phyloP scores from a whole-genome alignment of 1,284 basidiomycete species.

The Crucibulum cyathiforme region DNA sequence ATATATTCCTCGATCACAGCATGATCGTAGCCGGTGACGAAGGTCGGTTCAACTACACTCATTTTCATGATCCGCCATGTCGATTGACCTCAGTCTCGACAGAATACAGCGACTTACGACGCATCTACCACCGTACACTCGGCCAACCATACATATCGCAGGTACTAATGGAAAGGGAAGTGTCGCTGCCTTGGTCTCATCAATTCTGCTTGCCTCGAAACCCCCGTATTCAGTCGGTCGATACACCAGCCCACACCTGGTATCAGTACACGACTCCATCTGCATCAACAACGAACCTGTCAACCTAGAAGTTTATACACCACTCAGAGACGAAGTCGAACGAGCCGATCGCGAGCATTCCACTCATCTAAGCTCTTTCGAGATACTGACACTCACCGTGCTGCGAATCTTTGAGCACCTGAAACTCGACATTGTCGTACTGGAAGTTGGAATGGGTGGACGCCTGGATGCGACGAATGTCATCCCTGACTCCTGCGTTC shows the following conservation, averaged over 20 bases:
- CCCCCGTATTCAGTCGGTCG: conserved; percentile 68
- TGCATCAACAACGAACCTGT: conserved; percentile 69
- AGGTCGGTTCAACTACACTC: too few species aligned
- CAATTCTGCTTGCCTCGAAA: conserved; percentile 67
- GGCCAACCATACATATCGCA: conserved; percentile 91
- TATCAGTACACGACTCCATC: conserved; percentile 82
- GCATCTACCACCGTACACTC: conserved; percentile 68
- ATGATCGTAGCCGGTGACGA: too few species aligned
- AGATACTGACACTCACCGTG: conserved; percentile 83
- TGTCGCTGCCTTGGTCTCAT: conserved; percentile 84
- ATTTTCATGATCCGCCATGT: conserved; percentile 44
- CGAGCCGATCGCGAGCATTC: conserved; percentile 50
- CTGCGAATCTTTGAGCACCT: conserved; percentile 74
- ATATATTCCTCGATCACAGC: too few species aligned
- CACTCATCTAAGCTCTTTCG: conserved; percentile 77
- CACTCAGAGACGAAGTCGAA: conserved; percentile 58
- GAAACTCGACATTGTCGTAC: conserved; percentile 79
- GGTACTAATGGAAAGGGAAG: conserved; percentile 99
- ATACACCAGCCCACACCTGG: conserved; percentile 94
- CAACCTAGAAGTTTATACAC: conserved; percentile 54
- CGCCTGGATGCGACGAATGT: conserved; percentile 93
- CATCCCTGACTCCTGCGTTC: conserved; percentile 70
- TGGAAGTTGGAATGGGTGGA: conserved; percentile 98
- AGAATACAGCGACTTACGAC: conserved; percentile 69
- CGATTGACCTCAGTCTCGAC: conserved; percentile 81